Conservation (phyloP, 768 basidiomycete species). For the Leccinum barrowsii region DNA sequence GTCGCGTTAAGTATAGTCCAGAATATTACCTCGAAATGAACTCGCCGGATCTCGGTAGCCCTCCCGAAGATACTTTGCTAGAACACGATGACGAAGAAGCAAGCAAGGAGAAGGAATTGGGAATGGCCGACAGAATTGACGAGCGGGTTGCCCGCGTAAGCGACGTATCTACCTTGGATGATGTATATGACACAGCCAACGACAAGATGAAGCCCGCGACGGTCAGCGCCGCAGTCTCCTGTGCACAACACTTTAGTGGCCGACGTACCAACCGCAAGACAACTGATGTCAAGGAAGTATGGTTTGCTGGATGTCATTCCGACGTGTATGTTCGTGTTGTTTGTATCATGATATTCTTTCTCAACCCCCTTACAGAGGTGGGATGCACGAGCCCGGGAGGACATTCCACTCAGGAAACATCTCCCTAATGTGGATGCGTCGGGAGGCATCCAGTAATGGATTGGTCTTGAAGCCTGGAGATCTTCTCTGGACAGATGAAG, state of each 20-base stretch:
- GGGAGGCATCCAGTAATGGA: slow-evolving; percentile 24
- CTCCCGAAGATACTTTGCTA: slow-evolving; percentile 25
- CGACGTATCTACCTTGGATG: slow-evolving; percentile 1
- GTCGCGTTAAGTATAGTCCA: slow-evolving; percentile 53
- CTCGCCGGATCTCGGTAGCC: slow-evolving; percentile 12
- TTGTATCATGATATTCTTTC: background rate
- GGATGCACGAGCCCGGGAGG: slow-evolving; percentile 13
- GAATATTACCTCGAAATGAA: slow-evolving; percentile 31
- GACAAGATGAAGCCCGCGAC: background rate
- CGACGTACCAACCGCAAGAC: background rate
- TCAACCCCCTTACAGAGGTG: slow-evolving; percentile 8
- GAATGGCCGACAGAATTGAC: background rate
- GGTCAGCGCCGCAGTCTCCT: background rate
- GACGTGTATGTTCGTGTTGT: slow-evolving; percentile 24
- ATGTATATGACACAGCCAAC: background rate
- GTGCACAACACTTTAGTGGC: background rate
- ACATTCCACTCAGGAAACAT: slow-evolving; percentile 14
- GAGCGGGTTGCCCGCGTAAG: background rate
- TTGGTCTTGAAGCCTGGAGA: slow-evolving; percentile 20
- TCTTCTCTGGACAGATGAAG: slow-evolving; percentile 17
- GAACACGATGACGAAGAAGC: background rate
- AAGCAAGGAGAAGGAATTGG: background rate
- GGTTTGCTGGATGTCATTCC: slow-evolving; percentile 31
- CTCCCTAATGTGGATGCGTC: slow-evolving; percentile 30
- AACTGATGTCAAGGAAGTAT: slow-evolving; percentile 33